These are phyloP conservation scores for Neofusicoccum umdonicola DNA, from an alignment of 2,329 filamentous ascomycete species.

Conservation along the genomic window DNA sequence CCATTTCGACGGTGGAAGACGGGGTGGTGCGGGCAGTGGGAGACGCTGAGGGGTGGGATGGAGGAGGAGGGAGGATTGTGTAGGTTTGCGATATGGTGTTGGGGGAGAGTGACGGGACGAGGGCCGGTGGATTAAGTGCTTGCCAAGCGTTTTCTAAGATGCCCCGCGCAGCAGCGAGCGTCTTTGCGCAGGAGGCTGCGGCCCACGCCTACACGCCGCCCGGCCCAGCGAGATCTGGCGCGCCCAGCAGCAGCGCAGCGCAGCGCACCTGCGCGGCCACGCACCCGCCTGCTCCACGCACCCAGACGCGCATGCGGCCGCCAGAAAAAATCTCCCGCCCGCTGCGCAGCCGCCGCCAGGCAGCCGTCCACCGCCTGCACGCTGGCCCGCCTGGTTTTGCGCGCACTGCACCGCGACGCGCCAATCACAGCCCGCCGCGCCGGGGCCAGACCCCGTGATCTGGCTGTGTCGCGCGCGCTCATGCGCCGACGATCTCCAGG, in stretches of 20 bases:
- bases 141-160: constrained; percentile 10
- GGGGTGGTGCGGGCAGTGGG: constrained; percentile 21
- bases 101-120: constrained; percentile 18
- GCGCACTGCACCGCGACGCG: not conserved
- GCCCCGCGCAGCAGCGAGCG: constrained; percentile 12
- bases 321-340: not conserved
- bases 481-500: constrained; percentile 7
- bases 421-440: not conserved
- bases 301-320: not conserved
- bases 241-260: not conserved
- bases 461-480: constrained; percentile 9
- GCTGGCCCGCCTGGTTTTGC: constrained; percentile 9
- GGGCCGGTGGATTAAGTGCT: constrained; percentile 16
- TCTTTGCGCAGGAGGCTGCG: constrained; percentile 5
- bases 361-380: not conserved
- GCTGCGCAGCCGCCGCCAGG: not conserved
- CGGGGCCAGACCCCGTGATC: constrained; percentile 8
- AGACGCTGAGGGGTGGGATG: constrained; percentile 27
- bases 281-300: not conserved
- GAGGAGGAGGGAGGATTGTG: constrained; percentile 17
- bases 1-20: constrained; percentile 48
- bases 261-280: not conserved
- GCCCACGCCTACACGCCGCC: not conserved
- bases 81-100: constrained; percentile 20
- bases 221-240: constrained; percentile 7